Conservation (phyloP, 2,329 filamentous ascomycete species). For the Colletotrichum simmondsii region DNA sequence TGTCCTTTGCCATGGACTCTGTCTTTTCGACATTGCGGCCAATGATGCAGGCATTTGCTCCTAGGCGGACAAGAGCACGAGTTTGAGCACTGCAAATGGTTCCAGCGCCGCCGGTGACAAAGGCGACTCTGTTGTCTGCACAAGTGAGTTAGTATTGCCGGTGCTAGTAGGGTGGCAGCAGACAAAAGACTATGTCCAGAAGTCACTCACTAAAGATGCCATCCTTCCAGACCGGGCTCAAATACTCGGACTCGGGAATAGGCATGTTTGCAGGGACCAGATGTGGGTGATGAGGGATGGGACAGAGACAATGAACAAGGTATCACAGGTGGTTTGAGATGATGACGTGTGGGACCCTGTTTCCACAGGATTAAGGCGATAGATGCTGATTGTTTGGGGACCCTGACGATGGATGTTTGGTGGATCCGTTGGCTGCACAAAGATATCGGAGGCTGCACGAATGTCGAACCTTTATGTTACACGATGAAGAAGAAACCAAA, state of each 20-base stretch:
- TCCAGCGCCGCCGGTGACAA: slow-evolving; percentile 94
- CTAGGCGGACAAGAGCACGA: slow-evolving; percentile 87
- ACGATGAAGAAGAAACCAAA: slow-evolving; percentile 3
- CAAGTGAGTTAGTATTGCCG: slow-evolving; percentile 26
- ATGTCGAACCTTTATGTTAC: background rate
- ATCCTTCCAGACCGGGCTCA: slow-evolving; percentile 88
- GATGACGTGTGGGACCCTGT: slow-evolving; percentile 3
- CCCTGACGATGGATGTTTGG: background rate
- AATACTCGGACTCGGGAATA: slow-evolving; percentile 76
- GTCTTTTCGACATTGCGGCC: slow-evolving; percentile 93
- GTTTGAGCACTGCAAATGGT: slow-evolving; percentile 96
- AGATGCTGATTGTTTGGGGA: background rate
- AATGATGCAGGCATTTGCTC: slow-evolving; percentile 93
- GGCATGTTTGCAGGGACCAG: slow-evolving; percentile 61
- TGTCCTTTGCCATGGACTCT: slow-evolving; percentile 80
- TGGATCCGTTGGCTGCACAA: slow-evolving; percentile 6
- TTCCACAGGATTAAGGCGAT: background rate
- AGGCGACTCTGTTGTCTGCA: slow-evolving; percentile 85
- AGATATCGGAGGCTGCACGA: background rate
- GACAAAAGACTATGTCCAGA: background rate
- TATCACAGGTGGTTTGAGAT: background rate
- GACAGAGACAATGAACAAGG: background rate
- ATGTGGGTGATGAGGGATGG: background rate
- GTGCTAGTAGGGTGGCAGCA: background rate
- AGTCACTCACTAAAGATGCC: slow-evolving; percentile 79